Evolutionary conservation across 768 basidiomycete genomes (phyloP).

Genomic region (Trametes elegans): DNA sequence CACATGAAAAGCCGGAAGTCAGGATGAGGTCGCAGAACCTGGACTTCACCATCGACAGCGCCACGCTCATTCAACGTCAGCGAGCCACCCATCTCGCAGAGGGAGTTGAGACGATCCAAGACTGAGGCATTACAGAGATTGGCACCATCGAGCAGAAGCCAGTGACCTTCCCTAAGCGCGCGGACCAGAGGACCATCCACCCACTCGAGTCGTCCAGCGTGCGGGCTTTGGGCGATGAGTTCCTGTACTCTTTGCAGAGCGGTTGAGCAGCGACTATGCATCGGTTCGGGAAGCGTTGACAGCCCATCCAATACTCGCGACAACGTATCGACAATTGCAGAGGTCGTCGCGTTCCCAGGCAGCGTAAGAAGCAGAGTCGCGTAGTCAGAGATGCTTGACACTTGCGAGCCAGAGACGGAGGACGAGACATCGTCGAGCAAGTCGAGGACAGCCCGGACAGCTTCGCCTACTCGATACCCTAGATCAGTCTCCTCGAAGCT

Average conservation of each 20-base stretch:
- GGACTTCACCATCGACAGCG: conserved; percentile 70
- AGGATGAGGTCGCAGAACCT: conserved; percentile 78
- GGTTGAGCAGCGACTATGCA: conserved; percentile 7
- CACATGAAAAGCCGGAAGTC: conserved; percentile 93
- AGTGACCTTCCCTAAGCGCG: conserved; percentile 84
- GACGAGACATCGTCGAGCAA: conserved; percentile 15
- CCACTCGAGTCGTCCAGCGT: conserved; percentile 80
- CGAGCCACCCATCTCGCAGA: conserved; percentile 84
- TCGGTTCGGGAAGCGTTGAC: conserved; percentile 11
- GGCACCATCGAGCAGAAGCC: conserved; percentile 89
- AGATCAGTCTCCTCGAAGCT: conserved; percentile 90
- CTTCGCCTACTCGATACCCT: conserved; percentile 35
- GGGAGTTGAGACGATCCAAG: conserved; percentile 92
- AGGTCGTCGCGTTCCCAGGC: conserved; percentile 2
- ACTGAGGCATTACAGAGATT: conserved; percentile 96
- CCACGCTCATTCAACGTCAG: conserved; percentile 91
- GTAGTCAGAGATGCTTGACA: not conserved
- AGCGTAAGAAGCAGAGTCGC: not conserved
- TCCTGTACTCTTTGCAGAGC: conserved; percentile 25
- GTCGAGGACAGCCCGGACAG: conserved; percentile 41
- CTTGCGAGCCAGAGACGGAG: conserved; percentile 5
- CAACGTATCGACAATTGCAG: not conserved
- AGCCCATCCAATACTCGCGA: conserved; percentile 30
- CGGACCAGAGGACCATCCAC: conserved; percentile 87
- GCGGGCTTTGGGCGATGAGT: conserved; percentile 26